These are phyloP conservation scores for Stentor roeselii DNA, from an alignment of 73 alveolate genomes.

Conservation along the genomic window DNA sequence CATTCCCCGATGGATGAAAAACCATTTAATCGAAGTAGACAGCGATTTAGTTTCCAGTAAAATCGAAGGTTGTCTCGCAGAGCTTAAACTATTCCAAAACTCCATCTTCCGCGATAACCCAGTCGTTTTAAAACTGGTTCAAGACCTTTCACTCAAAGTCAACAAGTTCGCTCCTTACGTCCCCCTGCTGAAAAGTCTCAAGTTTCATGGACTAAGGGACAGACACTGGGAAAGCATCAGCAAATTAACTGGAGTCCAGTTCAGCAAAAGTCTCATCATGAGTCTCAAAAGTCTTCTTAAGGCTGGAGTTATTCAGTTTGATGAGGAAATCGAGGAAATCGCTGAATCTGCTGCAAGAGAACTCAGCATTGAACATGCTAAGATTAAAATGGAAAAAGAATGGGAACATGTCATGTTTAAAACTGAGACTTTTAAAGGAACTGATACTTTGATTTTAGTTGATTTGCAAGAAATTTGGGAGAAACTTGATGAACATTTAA, in stretches of 20 bases:
- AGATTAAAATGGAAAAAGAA: slow-evolving; percentile 76
- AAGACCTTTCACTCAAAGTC: slow-evolving; percentile 43
- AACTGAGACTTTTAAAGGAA: slow-evolving; percentile 59
- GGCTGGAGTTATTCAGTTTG: slow-evolving; percentile 62
- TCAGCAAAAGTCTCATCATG: slow-evolving; percentile 39
- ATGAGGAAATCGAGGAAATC: slow-evolving; percentile 77
- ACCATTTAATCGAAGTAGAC: slow-evolving; percentile 42
- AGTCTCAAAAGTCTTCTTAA: slow-evolving; percentile 38
- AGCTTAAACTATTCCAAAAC: slow-evolving; percentile 59
- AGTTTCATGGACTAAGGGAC: slow-evolving; percentile 65
- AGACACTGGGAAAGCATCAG: slow-evolving; percentile 66
- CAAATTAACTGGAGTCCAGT: slow-evolving; percentile 45
- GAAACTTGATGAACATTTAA: slow-evolving; percentile 71
- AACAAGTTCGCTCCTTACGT: slow-evolving; percentile 71
- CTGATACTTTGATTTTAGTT: slow-evolving; percentile 62
- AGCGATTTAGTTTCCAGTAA: slow-evolving; percentile 49
- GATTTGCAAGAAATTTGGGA: slow-evolving; percentile 83
- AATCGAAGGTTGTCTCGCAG: slow-evolving; percentile 61
- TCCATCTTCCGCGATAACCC: slow-evolving; percentile 58
- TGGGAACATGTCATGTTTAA: slow-evolving; percentile 79
- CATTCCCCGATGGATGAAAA: slow-evolving; percentile 46
- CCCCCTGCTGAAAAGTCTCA: slow-evolving; percentile 63
- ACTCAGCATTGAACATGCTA: slow-evolving; percentile 71
- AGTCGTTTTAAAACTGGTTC: slow-evolving; percentile 35
- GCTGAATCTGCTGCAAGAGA: slow-evolving; percentile 81